Conservation (phyloP, 2,329 filamentous ascomycete species). For the Arthrocladium fulminans region DNA sequence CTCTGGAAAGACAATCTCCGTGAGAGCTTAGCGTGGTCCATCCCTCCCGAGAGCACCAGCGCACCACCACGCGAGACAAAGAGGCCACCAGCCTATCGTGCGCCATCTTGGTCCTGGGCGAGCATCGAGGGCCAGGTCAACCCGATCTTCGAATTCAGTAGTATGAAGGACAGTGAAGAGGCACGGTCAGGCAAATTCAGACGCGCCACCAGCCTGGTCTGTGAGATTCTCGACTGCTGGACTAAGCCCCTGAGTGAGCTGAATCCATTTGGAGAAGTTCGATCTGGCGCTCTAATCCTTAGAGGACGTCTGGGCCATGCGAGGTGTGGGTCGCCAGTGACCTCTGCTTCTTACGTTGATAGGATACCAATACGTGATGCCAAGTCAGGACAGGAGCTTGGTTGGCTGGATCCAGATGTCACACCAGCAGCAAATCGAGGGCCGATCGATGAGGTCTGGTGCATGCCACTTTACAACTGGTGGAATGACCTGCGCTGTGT, state of each 20-base stretch:
- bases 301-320: background rate
- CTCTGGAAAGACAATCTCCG: conserved; percentile 1
- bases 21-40: background rate
- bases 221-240: background rate
- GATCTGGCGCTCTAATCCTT: background rate
- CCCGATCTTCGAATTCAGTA: background rate
- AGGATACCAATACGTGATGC: background rate
- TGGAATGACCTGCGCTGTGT: background rate
- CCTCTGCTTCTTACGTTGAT: background rate
- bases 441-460: background rate
- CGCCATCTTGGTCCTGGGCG: conserved; percentile 17
- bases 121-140: conserved; percentile 14
- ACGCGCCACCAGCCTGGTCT: background rate
- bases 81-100: conserved; percentile 9
- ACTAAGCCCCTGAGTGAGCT: background rate
- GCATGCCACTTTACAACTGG: background rate
- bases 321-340: background rate
- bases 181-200: background rate
- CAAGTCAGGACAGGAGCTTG: background rate
- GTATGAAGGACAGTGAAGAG: background rate
- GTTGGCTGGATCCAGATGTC: background rate
- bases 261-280: background rate
- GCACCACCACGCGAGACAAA: background rate
- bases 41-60: background rate
- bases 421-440: background rate